phyloP scores from a whole-genome alignment of 441 rosid genomes.

The Bruguiera hainesii region DNA sequence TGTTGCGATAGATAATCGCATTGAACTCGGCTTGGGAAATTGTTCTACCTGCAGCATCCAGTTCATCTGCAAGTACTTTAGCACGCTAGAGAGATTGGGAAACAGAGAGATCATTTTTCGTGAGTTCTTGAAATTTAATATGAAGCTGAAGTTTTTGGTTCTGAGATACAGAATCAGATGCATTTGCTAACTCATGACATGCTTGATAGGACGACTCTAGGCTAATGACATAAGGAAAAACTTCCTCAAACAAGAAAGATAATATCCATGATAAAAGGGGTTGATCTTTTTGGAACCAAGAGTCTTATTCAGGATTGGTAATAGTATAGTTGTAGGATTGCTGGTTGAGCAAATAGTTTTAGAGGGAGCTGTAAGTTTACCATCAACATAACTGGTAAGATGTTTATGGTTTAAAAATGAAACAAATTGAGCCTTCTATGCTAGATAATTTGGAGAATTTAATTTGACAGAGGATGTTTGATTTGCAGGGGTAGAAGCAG shows the following conservation, averaged over 20 bases:
- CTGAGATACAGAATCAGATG: neutral
- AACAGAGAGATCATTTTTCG: neutral
- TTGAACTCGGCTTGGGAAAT: neutral
- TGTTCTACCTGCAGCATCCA: neutral
- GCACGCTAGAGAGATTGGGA: neutral
- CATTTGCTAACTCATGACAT: neutral
- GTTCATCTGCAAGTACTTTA: neutral
- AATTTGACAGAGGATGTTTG: too few relatives aligned
- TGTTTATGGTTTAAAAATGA: too few relatives aligned
- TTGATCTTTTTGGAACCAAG: neutral
- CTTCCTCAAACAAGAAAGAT: neutral
- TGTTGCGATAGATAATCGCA: neutral
- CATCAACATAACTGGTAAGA: too few relatives aligned
- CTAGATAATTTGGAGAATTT: too few relatives aligned
- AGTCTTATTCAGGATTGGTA: neutral
- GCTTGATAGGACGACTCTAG: neutral
- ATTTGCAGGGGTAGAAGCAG: too few relatives aligned
- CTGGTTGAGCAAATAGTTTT: too few relatives aligned
- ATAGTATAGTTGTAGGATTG: too few relatives aligned
- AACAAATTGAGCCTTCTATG: too few relatives aligned
- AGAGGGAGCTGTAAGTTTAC: too few relatives aligned
- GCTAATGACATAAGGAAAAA: neutral
- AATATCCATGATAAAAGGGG: neutral
- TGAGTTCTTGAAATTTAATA: neutral
- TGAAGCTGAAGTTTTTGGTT: neutral